Conservation (phyloP, 192 early-diverging fungal species). For the Coemansia sp. region DNA sequence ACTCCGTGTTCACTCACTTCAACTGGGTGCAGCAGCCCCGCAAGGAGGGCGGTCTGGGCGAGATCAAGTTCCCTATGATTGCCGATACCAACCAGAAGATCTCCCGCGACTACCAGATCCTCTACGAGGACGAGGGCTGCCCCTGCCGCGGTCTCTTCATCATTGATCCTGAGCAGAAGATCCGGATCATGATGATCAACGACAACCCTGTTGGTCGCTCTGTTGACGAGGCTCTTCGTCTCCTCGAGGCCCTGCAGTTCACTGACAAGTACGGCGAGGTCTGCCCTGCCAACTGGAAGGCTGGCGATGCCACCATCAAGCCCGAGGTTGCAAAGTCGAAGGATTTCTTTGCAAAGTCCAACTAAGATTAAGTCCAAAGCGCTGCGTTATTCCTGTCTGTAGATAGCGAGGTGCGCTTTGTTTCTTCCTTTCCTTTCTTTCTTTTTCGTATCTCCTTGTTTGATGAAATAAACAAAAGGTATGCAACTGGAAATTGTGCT, state of each 20-base stretch:
- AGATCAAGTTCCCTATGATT: constrained; percentile 88
- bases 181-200: constrained; percentile 89
- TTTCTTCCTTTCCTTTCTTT: constrained; percentile 3
- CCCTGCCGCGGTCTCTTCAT: constrained; percentile 88
- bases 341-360: constrained; percentile 67
- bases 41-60: constrained; percentile 89
- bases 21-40: constrained; percentile 84
- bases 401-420: too few species aligned
- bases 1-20: constrained; percentile 82
- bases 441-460: neutral
- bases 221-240: constrained; percentile 83
- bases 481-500: neutral
- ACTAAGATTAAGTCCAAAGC: constrained; percentile 7
- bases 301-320: constrained; percentile 75
- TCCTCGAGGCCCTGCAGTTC: constrained; percentile 91
- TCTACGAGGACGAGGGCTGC: constrained; percentile 73
- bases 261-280: constrained; percentile 84
- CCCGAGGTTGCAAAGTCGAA: constrained; percentile 64
- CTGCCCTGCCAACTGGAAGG: constrained; percentile 83
- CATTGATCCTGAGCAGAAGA: constrained; percentile 85
- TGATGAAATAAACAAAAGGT: neutral
- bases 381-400: too few species aligned
- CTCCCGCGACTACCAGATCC: constrained; percentile 82
- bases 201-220: constrained; percentile 85
- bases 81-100: constrained; percentile 90